Conservation (phyloP, 2,329 filamentous ascomycete species). For the Sporothrix humicola region DNA sequence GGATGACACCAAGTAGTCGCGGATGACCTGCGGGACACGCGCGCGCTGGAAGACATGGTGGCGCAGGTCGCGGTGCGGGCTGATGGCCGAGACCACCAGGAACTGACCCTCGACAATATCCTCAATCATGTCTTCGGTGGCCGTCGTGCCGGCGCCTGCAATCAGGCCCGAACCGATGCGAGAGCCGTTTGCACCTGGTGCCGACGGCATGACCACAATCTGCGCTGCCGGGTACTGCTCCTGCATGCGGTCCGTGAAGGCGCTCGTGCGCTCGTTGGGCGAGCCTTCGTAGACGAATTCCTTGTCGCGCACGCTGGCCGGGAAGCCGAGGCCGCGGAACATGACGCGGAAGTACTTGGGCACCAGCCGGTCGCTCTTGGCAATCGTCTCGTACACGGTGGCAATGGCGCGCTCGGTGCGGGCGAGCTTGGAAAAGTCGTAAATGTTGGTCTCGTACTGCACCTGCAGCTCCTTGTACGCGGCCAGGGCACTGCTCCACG, state of each 20-base stretch:
- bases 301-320: constrained; percentile 79
- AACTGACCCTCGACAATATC: constrained; percentile 86
- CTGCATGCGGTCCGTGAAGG: constrained; percentile 90
- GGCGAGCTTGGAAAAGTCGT: constrained; percentile 91
- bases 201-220: constrained; percentile 58
- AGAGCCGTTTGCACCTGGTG: constrained; percentile 17
- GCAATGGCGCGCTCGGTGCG: constrained; percentile 89
- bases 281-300: constrained; percentile 90
- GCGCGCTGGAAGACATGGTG: constrained; percentile 88
- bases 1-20: constrained; percentile 84
- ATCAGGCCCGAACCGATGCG: constrained; percentile 30
- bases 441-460: constrained; percentile 90
- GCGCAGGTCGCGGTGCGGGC: constrained; percentile 77
- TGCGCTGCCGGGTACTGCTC: constrained; percentile 86
- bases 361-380: constrained; percentile 77
- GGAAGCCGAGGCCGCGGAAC: constrained; percentile 89
- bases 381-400: constrained; percentile 85
- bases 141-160: neutral
- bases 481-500: constrained; percentile 85
- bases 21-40: constrained; percentile 79
- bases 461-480: constrained; percentile 88
- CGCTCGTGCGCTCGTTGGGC: constrained; percentile 74
- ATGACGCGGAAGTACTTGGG: constrained; percentile 90
- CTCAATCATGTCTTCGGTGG: constrained; percentile 66
- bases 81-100: constrained; percentile 79